Base-by-base conservation (phyloP, 139 green algal species). In the Pycnococcus provasolii region DNA sequence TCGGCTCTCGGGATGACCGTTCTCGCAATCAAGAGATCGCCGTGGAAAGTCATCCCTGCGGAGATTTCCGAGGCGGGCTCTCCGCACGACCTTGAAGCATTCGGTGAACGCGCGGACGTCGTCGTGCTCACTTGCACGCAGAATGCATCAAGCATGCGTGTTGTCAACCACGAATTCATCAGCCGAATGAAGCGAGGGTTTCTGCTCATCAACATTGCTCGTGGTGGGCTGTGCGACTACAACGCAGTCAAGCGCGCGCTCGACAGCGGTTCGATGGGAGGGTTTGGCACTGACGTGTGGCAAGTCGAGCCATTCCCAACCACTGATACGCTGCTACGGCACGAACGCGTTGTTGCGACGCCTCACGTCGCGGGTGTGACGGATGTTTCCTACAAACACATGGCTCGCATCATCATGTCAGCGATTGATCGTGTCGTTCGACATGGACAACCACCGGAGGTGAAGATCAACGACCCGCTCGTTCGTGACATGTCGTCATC, bases 321-420 rank as follows among this genome's bases (percentile, higher is more conserved):
- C 2, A 44, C 72, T 1, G 71, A 84, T 54, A 42, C 42, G 3
- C 42, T 85, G 2, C 73, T 76, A 2, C 50, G 45, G 1, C 76
- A 84, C 59, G 13, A 72, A 40, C 8, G 55, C 40, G 75, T 82
- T 9, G 53, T 80, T 13, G 61, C 84, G 26, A 89, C 79, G 42
- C 84, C 84, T 4, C 84, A 90, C 70, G 68, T 88, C 2, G 84
- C 76, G 1, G 84, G 84, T 6, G 81, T 90, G 9, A 89, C 84
- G 2, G 70, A 86, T 41, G 39, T 76, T 4, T 79, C 67, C 8
- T 89, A 90, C 66, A 45, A 67, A 4, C 72, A 43, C 60, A 90
- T 90, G 84, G 84, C 80, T 0, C 5, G 70, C 26, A 60, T 84
- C 11, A 66, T 87, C 44, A 26, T 26, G 26, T 26, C 26, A 26